A percentile compares a stretch with the other conserved stretches of the same genome.
Evolutionary conservation across 495 filamentous ascomycete genomes (phyloP).

Genomic region (Trichoderma asperelloides): DNA sequence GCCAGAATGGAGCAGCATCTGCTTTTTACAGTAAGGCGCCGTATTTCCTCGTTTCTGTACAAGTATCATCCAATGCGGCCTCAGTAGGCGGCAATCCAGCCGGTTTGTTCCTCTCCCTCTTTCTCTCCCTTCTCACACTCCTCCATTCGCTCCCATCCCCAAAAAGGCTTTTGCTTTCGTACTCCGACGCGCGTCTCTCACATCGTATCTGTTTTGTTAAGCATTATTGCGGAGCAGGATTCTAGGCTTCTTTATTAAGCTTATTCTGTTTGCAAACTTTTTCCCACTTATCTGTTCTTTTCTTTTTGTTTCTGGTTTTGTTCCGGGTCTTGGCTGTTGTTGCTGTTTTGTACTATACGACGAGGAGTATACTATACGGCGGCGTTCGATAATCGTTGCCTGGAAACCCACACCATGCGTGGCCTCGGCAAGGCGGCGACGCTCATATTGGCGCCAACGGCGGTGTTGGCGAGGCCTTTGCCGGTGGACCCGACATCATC

Average conservation of each 20-base stretch:
- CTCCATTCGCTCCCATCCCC: background rate
- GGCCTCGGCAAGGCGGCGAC: constrained; percentile 19
- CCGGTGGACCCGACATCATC: background rate
- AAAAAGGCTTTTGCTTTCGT: background rate
- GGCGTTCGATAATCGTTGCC: background rate
- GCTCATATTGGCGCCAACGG: constrained; percentile 24
- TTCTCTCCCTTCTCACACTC: background rate
- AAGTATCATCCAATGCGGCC: background rate
- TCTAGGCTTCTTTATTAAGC: constrained; percentile 5
- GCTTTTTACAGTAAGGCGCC: constrained; percentile 2
- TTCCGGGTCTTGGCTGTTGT: background rate
- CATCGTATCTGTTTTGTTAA: background rate
- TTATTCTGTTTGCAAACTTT: background rate
- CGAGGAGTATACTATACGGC: background rate
- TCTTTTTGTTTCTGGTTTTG: background rate
- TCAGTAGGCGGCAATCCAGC: background rate
- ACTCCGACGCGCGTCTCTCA: background rate
- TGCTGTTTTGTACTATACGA: background rate
- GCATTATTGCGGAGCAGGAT: background rate
- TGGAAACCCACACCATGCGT: constrained; percentile 21
- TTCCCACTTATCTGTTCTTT: constrained; percentile 8
- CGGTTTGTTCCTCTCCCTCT: background rate
- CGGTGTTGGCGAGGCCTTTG: constrained; percentile 16
- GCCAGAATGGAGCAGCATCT: background rate
- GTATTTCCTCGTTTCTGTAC: background rate